Evolutionary conservation across 202 grass and related monocot species (phyloP), one percentile per base, ranked within the genome.

Genomic region (Dendrocalamus latiflorus): DNA sequence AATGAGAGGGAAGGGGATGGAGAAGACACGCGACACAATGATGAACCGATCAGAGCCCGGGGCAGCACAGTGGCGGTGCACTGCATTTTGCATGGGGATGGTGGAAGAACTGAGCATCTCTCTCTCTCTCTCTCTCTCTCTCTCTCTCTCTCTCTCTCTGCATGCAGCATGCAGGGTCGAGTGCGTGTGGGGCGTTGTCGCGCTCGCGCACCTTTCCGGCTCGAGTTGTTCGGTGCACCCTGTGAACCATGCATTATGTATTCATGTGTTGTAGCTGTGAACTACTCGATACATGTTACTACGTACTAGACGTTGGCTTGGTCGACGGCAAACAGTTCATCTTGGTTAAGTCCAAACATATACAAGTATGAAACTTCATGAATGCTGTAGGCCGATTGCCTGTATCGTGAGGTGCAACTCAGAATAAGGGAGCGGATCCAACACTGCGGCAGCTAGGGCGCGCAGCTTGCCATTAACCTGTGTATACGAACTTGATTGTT

Each of bases 1-100:
- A 78, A 62, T 21, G 48, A 43, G n/a, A 48, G 70, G 38, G 25
- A 34, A 53, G 16, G 25, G 33, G 37, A 55, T 28, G 45, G 25
- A 37, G 61, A 18, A 53, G 41, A 10, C 20, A n/a, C 25, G 70
- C 25, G 82, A 47, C 77, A 86, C 48, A 66, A 89, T 89, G 78
- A 89, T 89, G 83, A 49, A 38, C 34, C 42, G 28, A 65, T 68
- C 55, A 59, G 70, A 68, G 79, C 14, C n/a, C 22, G 14, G 25
- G 66, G 49, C 18, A 9, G 38, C 41, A 20, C 30, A 15, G 8
- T 25, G 16, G 41, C 57, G n/a, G 47, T 73, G 76, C 75, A 56
- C 79, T 68, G 62, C 67, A 5, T 9, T 16, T 24, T 75, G 75
- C 88, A 84, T 47, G 60, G 70, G 56, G 50, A 66, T 53, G 76